A percentile compares a stretch with the other conserved stretches of the same genome.
phyloP scores from a whole-genome alignment of 768 basidiomycete genomes.

The Asterophora parasitica region DNA sequence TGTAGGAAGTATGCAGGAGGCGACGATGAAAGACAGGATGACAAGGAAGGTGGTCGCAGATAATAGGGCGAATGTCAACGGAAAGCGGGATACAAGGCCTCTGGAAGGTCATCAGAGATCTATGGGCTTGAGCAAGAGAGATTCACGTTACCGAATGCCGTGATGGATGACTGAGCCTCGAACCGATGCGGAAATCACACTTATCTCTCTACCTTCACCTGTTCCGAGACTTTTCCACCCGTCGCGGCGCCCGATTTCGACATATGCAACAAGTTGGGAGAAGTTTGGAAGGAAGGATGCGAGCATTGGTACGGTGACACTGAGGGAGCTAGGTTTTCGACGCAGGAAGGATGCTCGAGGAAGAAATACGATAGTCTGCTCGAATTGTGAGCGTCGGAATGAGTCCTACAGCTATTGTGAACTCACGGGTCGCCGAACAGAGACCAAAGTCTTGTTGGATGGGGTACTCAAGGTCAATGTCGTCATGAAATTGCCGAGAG shows the following conservation, averaged over 20 bases:
- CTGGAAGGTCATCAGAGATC: slow-evolving; percentile 29
- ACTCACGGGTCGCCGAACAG: slow-evolving; percentile 64
- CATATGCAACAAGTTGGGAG: slow-evolving; percentile 45
- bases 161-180: slow-evolving; percentile 58
- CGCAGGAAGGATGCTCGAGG: slow-evolving; percentile 37
- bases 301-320: slow-evolving; percentile 55
- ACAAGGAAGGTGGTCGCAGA: slow-evolving; percentile 43
- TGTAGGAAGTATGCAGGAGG: slow-evolving; percentile 47
- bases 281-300: slow-evolving; percentile 45
- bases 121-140: not conserved
- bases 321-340: slow-evolving; percentile 34
- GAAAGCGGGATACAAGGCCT: slow-evolving; percentile 67
- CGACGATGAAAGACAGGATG: slow-evolving; percentile 42
- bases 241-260: slow-evolving; percentile 74
- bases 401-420: not conserved
- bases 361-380: slow-evolving; percentile 56
- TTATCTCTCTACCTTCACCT: slow-evolving; percentile 71
- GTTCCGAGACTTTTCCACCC: slow-evolving; percentile 64
- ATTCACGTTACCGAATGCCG: slow-evolving; percentile 56
- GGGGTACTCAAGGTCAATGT: slow-evolving; percentile 53
- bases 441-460: slow-evolving; percentile 58
- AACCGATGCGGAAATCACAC: slow-evolving; percentile 56
- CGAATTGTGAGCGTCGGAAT: not conserved
- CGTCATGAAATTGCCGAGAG: slow-evolving; percentile 84
- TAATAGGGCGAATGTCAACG: slow-evolving; percentile 47